Conservation (phyloP, 2,329 filamentous ascomycete species). For the Chalaropsis ovoidea region DNA sequence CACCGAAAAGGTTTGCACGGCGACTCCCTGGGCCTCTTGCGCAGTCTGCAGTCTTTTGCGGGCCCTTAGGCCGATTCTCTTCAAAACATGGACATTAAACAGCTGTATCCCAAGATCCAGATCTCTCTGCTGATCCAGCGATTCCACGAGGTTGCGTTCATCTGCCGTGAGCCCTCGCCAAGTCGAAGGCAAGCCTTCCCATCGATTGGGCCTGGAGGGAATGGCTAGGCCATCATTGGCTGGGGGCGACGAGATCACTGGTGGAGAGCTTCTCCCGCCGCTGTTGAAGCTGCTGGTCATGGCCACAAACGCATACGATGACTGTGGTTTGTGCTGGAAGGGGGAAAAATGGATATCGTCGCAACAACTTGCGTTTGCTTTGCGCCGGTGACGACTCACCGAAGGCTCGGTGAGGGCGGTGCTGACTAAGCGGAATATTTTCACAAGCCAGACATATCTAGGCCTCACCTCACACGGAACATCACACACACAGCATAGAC, state of each 20-base stretch:
- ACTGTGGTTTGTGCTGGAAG: not conserved
- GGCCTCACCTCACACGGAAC: not conserved
- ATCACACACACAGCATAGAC: not conserved
- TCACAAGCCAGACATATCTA: not conserved
- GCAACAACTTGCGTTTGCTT: not conserved
- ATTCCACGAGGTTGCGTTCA: constrained; percentile 53
- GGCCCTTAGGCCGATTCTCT: constrained; percentile 30
- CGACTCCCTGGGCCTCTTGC: constrained; percentile 29
- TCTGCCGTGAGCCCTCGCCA: constrained; percentile 55
- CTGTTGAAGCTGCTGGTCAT: not conserved
- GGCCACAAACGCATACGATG: not conserved
- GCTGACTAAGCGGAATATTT: constrained; percentile 19
- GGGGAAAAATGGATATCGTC: not conserved
- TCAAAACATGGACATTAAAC: constrained; percentile 66
- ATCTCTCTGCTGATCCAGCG: constrained; percentile 53
- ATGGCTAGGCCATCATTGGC: not conserved
- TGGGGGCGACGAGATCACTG: not conserved
- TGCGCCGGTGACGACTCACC: constrained; percentile 23
- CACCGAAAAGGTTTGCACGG: constrained; percentile 16
- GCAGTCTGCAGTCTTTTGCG: constrained; percentile 24
- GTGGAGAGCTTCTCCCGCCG: constrained; percentile 3
- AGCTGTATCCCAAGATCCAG: constrained; percentile 65
- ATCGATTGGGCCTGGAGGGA: constrained; percentile 55
- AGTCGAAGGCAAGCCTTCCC: constrained; percentile 53
- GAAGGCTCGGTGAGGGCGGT: constrained; percentile 4